Evolutionary conservation across 768 basidiomycete genomes (phyloP).

Genomic region (Lactarius quietus): DNA sequence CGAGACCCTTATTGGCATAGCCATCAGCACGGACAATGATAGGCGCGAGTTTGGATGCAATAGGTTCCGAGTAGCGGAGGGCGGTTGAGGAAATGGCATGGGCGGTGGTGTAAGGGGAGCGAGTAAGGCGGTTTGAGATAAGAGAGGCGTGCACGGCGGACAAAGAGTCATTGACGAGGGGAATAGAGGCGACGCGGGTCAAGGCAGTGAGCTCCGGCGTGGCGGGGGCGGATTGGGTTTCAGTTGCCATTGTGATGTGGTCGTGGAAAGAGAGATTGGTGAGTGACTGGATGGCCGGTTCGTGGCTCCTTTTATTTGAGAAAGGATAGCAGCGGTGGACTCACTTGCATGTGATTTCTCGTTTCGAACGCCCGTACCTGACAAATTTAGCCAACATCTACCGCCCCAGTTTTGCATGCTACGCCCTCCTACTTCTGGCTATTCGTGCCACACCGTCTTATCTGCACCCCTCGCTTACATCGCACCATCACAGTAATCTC

Average conservation of each 20-base stretch:
- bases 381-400: neutral
- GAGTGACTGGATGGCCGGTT: neutral
- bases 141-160: slow-evolving; percentile 58
- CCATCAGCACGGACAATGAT: slow-evolving; percentile 59
- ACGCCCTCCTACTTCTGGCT: neutral
- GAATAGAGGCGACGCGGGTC: slow-evolving; percentile 65
- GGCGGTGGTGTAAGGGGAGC: slow-evolving; percentile 62
- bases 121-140: slow-evolving; percentile 55
- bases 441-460: neutral
- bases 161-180: slow-evolving; percentile 63
- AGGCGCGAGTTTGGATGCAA: slow-evolving; percentile 63
- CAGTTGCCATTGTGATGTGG: slow-evolving; percentile 36
- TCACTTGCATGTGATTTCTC: slow-evolving; percentile 18
- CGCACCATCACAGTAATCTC: neutral
- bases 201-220: slow-evolving; percentile 60
- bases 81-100: slow-evolving; percentile 49
- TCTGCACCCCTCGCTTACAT: neutral
- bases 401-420: neutral
- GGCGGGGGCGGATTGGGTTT: slow-evolving; percentile 32
- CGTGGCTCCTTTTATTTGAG: slow-evolving; percentile 7
- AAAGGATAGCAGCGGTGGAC: neutral
- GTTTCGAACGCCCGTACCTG: neutral
- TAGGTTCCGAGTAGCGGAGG: slow-evolving; percentile 51
- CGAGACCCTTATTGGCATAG: slow-evolving; percentile 71
- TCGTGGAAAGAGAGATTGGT: neutral